Percentiles rank a stretch among this genome's conserved stretches.
Conservation (phyloP, 805 yeast species). For the Monosporozyma solicola region DNA sequence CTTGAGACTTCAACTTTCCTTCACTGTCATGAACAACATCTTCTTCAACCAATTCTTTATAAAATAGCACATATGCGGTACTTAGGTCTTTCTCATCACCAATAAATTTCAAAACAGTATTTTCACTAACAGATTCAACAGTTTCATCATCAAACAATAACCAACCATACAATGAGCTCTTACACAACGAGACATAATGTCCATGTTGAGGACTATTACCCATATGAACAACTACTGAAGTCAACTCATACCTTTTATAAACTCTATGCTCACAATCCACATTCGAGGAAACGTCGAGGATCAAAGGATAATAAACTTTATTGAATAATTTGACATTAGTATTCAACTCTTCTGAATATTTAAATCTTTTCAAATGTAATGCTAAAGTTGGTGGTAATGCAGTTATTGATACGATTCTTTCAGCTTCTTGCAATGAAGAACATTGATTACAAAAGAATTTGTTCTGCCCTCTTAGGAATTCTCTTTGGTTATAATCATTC, state of each 20-base stretch:
- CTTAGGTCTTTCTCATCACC: constrained; percentile 86
- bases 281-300: constrained; percentile 52
- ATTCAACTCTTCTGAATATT: constrained; percentile 75
- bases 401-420: constrained; percentile 74
- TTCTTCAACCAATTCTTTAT: constrained; percentile 43
- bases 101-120: constrained; percentile 73
- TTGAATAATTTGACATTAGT: constrained; percentile 81
- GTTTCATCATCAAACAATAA: constrained; percentile 90
- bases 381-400: constrained; percentile 70
- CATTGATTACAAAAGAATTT: constrained; percentile 91
- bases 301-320: constrained; percentile 70
- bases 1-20: neutral
- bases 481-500: constrained; percentile 60
- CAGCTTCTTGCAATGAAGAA: constrained; percentile 87
- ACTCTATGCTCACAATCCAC: constrained; percentile 30
- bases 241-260: constrained; percentile 63
- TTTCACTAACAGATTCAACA: constrained; percentile 79
- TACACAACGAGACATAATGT: constrained; percentile 82
- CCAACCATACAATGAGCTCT: constrained; percentile 77
- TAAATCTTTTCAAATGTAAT: constrained; percentile 83
- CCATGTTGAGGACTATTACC: constrained; percentile 99
- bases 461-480: constrained; percentile 75
- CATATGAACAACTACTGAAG: constrained; percentile 83
- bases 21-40: constrained; percentile 16
- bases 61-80: constrained; percentile 84